A percentile compares a stretch with the other conserved stretches of the same genome.
These are phyloP conservation scores for Tulasnella sp. DNA, from an alignment of 768 basidiomycete species.

Conservation along the genomic window DNA sequence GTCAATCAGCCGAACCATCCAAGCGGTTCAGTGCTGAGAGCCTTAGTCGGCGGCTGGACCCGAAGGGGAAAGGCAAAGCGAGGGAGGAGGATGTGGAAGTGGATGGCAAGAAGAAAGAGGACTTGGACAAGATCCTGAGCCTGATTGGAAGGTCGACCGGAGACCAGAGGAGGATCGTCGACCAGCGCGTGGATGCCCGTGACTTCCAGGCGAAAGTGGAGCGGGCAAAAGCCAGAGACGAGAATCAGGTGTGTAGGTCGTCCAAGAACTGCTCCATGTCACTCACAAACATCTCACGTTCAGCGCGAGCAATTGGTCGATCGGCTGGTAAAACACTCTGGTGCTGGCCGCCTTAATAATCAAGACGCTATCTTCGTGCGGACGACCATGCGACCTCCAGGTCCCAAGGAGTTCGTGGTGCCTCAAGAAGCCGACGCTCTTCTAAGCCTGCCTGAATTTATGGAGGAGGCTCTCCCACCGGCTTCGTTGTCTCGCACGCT, in stretches of 20 bases:
- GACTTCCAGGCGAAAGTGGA: conserved; percentile 56
- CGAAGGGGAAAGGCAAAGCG: conserved; percentile 45
- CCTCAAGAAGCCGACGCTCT: conserved; percentile 48
- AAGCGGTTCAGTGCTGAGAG: conserved; percentile 14
- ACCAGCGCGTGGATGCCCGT: conserved; percentile 64
- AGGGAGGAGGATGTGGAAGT: conserved; percentile 34
- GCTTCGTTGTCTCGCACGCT: conserved; percentile 14
- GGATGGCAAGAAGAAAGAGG: conserved; percentile 35
- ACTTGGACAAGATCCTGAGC: conserved; percentile 69
- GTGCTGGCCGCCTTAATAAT: conserved; percentile 65
- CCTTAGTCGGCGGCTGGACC: neutral
- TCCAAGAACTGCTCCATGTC: conserved; percentile 19
- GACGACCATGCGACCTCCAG: conserved; percentile 15
- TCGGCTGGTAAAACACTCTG: conserved; percentile 65
- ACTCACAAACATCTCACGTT: conserved; percentile 11
- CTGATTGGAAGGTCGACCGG: conserved; percentile 65
- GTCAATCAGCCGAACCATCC: conserved; percentile 35
- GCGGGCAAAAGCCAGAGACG: conserved; percentile 55
- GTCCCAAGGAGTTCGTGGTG: conserved; percentile 16
- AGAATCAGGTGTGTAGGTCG: conserved; percentile 53
- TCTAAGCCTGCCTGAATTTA: conserved; percentile 60
- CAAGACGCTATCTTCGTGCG: conserved; percentile 68
- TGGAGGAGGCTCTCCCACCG: conserved; percentile 45
- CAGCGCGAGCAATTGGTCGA: conserved; percentile 76
- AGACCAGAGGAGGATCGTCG: conserved; percentile 52